phyloP scores from a whole-genome alignment of 352 stramenopile species.

The Phytophthora ramorum region DNA sequence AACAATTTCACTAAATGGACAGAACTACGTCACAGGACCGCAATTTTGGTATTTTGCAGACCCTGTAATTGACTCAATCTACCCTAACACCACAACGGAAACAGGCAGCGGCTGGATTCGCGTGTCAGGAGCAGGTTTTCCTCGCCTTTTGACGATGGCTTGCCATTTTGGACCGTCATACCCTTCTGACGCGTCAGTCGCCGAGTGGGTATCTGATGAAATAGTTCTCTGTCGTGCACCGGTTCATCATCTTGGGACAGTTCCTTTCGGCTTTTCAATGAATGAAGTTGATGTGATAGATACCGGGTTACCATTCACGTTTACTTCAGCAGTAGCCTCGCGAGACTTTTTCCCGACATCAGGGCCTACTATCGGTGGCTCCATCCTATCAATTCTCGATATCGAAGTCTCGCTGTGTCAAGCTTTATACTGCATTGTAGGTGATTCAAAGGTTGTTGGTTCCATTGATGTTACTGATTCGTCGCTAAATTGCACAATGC shows the following conservation, averaged over 20 bases:
- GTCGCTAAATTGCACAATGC: conserved; percentile 37
- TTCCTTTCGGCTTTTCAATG: conserved; percentile 52
- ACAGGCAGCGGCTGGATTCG: conserved; percentile 18
- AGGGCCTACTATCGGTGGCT: conserved; percentile 41
- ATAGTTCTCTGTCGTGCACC: conserved; percentile 41
- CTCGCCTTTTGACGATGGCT: conserved; percentile 42
- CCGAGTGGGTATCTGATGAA: conserved; percentile 36
- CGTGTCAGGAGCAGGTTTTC: conserved; percentile 34
- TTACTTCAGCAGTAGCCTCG: conserved; percentile 10
- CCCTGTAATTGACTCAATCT: conserved; percentile 31
- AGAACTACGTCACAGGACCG: conserved; percentile 45
- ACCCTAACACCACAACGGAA: conserved; percentile 32
- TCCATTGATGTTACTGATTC: not conserved
- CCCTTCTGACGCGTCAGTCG: conserved; percentile 2
- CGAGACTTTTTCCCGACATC: conserved; percentile 29
- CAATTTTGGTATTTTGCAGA: conserved; percentile 52
- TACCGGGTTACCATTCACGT: conserved; percentile 38
- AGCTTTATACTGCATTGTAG: conserved; percentile 42
- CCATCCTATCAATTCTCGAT: conserved; percentile 36
- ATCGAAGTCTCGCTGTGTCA: conserved; percentile 22
- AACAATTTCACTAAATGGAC: conserved; percentile 45
- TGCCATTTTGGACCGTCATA: conserved; percentile 52
- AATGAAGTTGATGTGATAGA: conserved; percentile 61
- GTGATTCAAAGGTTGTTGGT: conserved; percentile 12
- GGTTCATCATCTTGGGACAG: conserved; percentile 22